Evolutionary conservation across 2,329 filamentous ascomycete genomes (phyloP).

Genomic region (Neoarthrinium moseri): DNA sequence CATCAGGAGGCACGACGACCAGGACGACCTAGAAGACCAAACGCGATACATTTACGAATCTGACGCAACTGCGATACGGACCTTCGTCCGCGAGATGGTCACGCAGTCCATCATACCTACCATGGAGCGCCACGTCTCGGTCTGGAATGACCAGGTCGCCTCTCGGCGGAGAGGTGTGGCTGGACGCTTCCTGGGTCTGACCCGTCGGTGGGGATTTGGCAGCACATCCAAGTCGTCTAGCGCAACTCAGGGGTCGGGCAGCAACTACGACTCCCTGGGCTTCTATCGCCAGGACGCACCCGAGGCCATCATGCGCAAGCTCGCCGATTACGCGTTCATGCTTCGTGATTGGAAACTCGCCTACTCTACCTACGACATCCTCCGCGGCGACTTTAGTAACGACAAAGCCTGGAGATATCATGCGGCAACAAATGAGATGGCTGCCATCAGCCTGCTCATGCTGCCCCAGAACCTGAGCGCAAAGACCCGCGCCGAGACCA

Average conservation of each 20-base stretch:
- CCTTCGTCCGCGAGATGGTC: constrained; percentile 91
- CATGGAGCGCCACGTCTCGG: constrained; percentile 88
- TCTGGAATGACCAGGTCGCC: constrained; percentile 97
- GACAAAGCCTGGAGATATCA: constrained; percentile 98
- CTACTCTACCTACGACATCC: constrained; percentile 85
- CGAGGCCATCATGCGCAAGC: constrained; percentile 88
- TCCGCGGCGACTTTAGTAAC: constrained; percentile 85
- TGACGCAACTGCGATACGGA: constrained; percentile 82
- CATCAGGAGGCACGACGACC: constrained; percentile 65
- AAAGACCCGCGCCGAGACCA: constrained; percentile 75
- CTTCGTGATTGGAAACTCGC: constrained; percentile 93
- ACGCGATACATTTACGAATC: constrained; percentile 86
- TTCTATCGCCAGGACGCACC: constrained; percentile 82
- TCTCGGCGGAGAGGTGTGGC: constrained; percentile 85
- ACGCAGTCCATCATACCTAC: constrained; percentile 92
- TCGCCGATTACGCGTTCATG: constrained; percentile 97
- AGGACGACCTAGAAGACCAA: constrained; percentile 70
- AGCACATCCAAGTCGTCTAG: constrained; percentile 60
- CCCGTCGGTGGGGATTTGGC: constrained; percentile 87
- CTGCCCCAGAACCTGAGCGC: constrained; percentile 69
- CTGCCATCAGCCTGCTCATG: constrained; percentile 78
- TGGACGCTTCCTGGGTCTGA: constrained; percentile 91
- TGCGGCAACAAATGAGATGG: constrained; percentile 94
- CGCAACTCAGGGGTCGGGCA: constrained; percentile 46
- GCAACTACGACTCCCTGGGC: constrained; percentile 77